Evolutionary conservation across 2,329 filamentous ascomycete genomes (phyloP).

Genomic region (Nakataea oryzae): DNA sequence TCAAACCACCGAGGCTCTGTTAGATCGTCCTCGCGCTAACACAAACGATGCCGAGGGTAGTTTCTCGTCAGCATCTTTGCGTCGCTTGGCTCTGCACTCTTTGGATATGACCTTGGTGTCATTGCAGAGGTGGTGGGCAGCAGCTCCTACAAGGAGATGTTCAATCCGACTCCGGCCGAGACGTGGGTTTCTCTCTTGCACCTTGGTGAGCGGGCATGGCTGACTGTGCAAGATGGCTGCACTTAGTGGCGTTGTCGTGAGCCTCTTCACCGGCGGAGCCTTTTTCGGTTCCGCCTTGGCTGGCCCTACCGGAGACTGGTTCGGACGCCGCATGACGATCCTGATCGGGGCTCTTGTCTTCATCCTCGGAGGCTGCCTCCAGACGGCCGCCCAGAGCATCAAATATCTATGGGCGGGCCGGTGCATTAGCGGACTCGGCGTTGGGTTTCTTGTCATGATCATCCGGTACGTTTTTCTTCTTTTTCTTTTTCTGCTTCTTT

Average conservation of each 20-base stretch:
- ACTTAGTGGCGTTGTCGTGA: constrained; percentile 57
- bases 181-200: not conserved
- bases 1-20: not conserved
- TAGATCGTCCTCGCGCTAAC: not conserved
- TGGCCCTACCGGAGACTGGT: constrained; percentile 49
- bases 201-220: not conserved
- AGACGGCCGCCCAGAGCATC: constrained; percentile 53
- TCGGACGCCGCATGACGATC: constrained; percentile 65
- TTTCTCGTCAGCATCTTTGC: constrained; percentile 44
- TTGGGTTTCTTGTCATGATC: constrained; percentile 31
- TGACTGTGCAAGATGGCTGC: not conserved
- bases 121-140: constrained; percentile 42
- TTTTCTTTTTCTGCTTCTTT: not conserved
- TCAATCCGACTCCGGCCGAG: constrained; percentile 17
- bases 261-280: constrained; percentile 68
- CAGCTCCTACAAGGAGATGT: constrained; percentile 27
- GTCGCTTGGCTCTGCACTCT: constrained; percentile 43
- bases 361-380: constrained; percentile 59
- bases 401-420: constrained; percentile 61
- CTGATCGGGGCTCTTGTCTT: constrained; percentile 62
- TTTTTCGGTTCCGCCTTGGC: constrained; percentile 59
- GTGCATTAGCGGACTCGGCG: constrained; percentile 55
- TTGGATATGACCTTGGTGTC: constrained; percentile 44
- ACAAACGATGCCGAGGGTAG: constrained; percentile 14
- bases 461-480: constrained; percentile 21